Conservation (phyloP, 176 grass and related monocot genomes). For the Calamus simplicifolius region DNA sequence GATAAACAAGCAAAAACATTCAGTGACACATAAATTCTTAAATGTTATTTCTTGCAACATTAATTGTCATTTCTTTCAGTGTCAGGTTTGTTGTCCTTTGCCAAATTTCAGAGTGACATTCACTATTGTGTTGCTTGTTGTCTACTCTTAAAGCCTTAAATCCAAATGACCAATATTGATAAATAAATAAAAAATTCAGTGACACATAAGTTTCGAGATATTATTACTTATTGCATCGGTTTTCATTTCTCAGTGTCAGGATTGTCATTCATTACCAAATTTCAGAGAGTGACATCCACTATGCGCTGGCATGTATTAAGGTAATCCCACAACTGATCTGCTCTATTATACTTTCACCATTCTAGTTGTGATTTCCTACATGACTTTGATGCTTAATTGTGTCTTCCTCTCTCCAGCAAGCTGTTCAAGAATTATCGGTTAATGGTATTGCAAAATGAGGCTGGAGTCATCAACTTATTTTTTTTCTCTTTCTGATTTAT, state of each 20-base stretch:
- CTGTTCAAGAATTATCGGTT: conserved; percentile 43
- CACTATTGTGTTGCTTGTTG: conserved; percentile 18
- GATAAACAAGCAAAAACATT: not conserved
- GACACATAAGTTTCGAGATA: not conserved
- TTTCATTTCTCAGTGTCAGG: conserved; percentile 46
- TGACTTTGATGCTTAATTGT: not conserved
- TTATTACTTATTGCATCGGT: not conserved
- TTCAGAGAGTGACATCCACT: conserved; percentile 71
- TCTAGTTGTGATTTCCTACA: not conserved
- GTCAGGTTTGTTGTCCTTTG: conserved; percentile 79
- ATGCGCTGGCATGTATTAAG: conserved; percentile 64
- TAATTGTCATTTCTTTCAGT: conserved; percentile 28
- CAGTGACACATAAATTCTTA: not conserved
- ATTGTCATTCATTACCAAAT: conserved; percentile 91
- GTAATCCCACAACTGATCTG: conserved; percentile 8
- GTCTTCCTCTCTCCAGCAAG: conserved; percentile 47
- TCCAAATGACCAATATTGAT: not conserved
- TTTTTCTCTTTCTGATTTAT: conserved; percentile 7
- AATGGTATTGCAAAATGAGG: conserved; percentile 22
- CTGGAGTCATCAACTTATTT: not conserved
- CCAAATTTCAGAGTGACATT: conserved; percentile 87
- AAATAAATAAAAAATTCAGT: not conserved
- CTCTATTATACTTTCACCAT: not conserved
- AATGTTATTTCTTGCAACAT: not conserved
- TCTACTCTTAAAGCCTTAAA: too few species aligned